phyloP scores from a whole-genome alignment of 2,329 filamentous ascomycete genomes.

The Lomentospora prolificans region DNA sequence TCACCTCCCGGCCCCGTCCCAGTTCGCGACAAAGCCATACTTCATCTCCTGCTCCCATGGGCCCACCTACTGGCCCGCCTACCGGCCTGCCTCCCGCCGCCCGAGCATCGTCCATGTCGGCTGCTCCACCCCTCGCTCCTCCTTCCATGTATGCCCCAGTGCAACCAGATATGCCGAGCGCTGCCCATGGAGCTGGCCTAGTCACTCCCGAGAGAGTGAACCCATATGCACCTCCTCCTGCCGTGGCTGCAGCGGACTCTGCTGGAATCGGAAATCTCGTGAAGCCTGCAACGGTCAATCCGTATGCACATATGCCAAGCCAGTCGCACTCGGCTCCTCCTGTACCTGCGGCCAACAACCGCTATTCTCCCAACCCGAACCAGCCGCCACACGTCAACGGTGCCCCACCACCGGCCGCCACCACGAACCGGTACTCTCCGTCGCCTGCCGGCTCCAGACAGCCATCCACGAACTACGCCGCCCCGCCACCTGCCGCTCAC shows the following conservation, averaged over 20 bases:
- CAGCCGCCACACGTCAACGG: constrained; percentile 28
- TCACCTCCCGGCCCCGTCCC: constrained; percentile 51
- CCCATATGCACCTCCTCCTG: constrained; percentile 30
- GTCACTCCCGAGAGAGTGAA: constrained; percentile 42
- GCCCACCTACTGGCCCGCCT: constrained; percentile 14
- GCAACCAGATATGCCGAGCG: background rate
- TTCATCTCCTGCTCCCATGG: constrained; percentile 12
- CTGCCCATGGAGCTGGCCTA: constrained; percentile 24
- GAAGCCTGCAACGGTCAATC: constrained; percentile 40
- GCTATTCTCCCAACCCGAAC: constrained; percentile 54
- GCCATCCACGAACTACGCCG: constrained; percentile 28
- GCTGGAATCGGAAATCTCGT: constrained; percentile 32
- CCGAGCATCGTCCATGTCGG: background rate
- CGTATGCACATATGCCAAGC: constrained; percentile 39
- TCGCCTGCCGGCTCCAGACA: constrained; percentile 31
- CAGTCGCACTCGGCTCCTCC: constrained; percentile 21
- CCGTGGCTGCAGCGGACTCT: constrained; percentile 13
- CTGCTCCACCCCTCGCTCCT: constrained; percentile 11
- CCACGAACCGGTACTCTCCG: constrained; percentile 43
- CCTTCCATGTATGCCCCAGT: constrained; percentile 6
- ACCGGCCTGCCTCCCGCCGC: constrained; percentile 9
- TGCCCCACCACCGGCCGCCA: constrained; percentile 23
- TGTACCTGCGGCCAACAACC: constrained; percentile 22
- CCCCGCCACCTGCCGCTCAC: constrained; percentile 22
- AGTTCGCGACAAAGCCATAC: constrained; percentile 41